These are phyloP conservation scores for Fusarium chlamydosporum DNA, from an alignment of 2,329 filamentous ascomycete genomes.

Conservation along the genomic window DNA sequence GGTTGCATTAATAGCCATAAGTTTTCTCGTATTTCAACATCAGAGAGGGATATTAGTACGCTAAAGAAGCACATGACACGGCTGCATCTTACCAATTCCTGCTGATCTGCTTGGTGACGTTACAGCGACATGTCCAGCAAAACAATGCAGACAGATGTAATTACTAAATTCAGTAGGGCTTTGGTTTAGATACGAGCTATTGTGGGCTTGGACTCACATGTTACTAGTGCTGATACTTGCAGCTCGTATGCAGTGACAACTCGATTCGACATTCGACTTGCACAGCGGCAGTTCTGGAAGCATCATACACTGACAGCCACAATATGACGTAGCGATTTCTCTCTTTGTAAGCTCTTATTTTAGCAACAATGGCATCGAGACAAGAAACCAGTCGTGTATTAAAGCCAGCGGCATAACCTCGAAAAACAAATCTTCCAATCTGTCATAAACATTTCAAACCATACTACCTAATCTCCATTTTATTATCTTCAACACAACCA, in stretches of 20 bases:
- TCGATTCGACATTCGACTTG: conserved; percentile 1
- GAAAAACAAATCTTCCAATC: not conserved
- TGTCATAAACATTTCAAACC: not conserved
- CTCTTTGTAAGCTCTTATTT: not conserved
- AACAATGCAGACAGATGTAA: too few species aligned
- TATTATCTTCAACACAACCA: not conserved
- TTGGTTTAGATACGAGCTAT: not conserved
- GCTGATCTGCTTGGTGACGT: not conserved
- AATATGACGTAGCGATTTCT: conserved; percentile 2
- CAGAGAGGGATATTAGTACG: not conserved
- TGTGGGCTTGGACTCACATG: conserved; percentile 1
- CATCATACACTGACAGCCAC: conserved; percentile 2
- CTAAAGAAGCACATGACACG: conserved; percentile 2
- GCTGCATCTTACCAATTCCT: conserved; percentile 6
- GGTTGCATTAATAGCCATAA: conserved; percentile 2
- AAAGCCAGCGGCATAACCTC: not conserved
- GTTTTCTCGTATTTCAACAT: conserved; percentile 14
- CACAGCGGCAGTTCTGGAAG: not conserved
- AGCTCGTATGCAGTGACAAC: conserved; percentile 4
- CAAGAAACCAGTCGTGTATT: not conserved
- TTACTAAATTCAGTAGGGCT: fast-evolving
- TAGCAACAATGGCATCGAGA: not conserved
- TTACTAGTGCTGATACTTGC: conserved; percentile 13
- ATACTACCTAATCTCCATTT: not conserved
- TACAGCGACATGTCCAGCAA: not conserved